Percentiles rank a stretch among this genome's conserved stretches.
phyloP scores from a whole-genome alignment of 1,284 basidiomycete species.

The Xerocomus cyaneibrunnescens region DNA sequence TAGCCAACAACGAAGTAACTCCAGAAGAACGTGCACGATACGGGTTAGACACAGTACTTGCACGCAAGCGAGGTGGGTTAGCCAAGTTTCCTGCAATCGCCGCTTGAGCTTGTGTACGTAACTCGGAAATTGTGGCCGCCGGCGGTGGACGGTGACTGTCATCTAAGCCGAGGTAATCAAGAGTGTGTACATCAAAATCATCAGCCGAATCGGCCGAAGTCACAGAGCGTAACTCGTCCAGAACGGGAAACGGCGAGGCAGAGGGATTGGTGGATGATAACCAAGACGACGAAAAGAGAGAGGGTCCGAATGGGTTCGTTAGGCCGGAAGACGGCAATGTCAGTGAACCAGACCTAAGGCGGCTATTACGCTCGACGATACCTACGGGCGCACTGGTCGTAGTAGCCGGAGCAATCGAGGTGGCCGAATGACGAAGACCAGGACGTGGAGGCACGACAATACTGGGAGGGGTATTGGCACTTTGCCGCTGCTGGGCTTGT shows the following conservation, averaged over 20 bases:
- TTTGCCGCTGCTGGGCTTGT: slow-evolving; percentile 50
- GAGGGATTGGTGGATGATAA: slow-evolving; percentile 62
- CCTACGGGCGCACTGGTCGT: slow-evolving; percentile 61
- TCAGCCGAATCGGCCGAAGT: slow-evolving; percentile 80
- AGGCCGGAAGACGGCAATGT: slow-evolving; percentile 75
- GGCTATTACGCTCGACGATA: slow-evolving; percentile 67
- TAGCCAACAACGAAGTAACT: slow-evolving; percentile 54
- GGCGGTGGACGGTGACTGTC: slow-evolving; percentile 64
- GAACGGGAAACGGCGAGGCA: slow-evolving; percentile 56
- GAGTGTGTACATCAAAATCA: slow-evolving; percentile 88
- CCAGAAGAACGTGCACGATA: slow-evolving; percentile 64
- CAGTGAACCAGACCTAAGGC: slow-evolving; percentile 87
- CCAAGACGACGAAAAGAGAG: slow-evolving; percentile 88
- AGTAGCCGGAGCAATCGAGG: slow-evolving; percentile 45
- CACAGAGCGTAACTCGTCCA: slow-evolving; percentile 78
- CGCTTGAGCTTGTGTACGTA: slow-evolving; percentile 83
- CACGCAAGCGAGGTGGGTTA: slow-evolving; percentile 75
- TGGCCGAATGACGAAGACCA: slow-evolving; percentile 70
- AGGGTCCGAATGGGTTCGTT: slow-evolving; percentile 85
- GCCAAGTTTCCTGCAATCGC: slow-evolving; percentile 82
- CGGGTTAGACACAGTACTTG: slow-evolving; percentile 88
- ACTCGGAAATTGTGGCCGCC: slow-evolving; percentile 81
- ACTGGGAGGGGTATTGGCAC: slow-evolving; percentile 44
- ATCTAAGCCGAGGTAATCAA: slow-evolving; percentile 93
- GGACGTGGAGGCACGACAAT: slow-evolving; percentile 58